Evolutionary conservation across 257 asterid genomes (phyloP), one percentile per base, ranked within the genome.

Genomic region (Phtheirospermum japonicum): DNA sequence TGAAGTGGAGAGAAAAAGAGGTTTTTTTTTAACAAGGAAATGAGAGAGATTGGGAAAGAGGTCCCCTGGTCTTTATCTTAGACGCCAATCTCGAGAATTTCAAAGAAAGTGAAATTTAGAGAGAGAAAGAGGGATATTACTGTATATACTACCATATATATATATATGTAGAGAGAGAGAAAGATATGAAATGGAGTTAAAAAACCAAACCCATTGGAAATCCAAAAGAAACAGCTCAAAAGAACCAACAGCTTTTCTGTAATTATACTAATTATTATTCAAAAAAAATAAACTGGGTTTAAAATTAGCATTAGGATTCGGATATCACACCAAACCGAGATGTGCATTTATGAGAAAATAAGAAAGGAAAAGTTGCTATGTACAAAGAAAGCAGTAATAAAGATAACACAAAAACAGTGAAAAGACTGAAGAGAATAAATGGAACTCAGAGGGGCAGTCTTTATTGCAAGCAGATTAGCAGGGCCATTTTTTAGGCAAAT

Each of bases 91-190:
- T 74, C 83, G 79, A 77, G 77, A 64, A 59, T 71, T 74, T 70
- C 75, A 77, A 40, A 74, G 84, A 79, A 64, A 73, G 82, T 50
- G 85, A 80, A 67, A 65, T 65, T 63, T 63, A 63, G 77, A 65
- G 86, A 55, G 23, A 55, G 61, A 30, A 40, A n/a, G 33, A 13
- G 31, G 52, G 58, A 11, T 42, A 3, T 16, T 42, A 42, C 48
- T 42, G 48, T 42, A 3, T 42, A 42, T 42, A 10, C 16, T 42
- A 9, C 1, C 17, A 42, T 42, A 5, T 13, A n/a, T 42, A 42
- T 2, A 40, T 40, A 2, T 9, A 9, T 3, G 9, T 10, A 28
- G 19, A 10, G 18, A 73, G 10, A 57, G 37, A 19, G 66, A 66
- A 59, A 56, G 26, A 32, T 45, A 51, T 14, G 34, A 45, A 55